Conservation (phyloP, 1,284 basidiomycete genomes). For the Mixia osmundae region DNA sequence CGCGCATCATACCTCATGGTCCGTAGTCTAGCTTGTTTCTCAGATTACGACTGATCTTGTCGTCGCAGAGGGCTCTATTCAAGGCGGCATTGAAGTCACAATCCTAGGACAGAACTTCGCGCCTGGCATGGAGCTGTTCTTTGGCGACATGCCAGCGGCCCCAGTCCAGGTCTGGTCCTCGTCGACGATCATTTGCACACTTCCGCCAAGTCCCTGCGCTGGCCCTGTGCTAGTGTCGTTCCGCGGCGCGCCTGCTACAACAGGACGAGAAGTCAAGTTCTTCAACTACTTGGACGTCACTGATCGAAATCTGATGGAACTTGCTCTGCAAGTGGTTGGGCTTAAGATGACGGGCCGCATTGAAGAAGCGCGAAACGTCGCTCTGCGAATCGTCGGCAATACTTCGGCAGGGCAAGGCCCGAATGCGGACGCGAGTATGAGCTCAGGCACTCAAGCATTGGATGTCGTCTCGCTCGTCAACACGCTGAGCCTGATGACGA, state of each 20-base stretch:
- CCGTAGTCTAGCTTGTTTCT: too few species aligned
- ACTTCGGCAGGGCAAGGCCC: too few species aligned
- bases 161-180: slow-evolving; percentile 79
- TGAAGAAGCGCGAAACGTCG: slow-evolving; percentile 74
- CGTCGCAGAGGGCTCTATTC: slow-evolving; percentile 7
- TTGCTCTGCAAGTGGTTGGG: slow-evolving; percentile 80
- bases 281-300: slow-evolving; percentile 82
- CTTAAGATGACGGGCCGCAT: slow-evolving; percentile 90
- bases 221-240: slow-evolving; percentile 81
- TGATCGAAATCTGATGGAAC: slow-evolving; percentile 77
- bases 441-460: too few species aligned
- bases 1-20: too few species aligned
- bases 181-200: slow-evolving; percentile 73
- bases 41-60: not conserved
- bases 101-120: slow-evolving; percentile 70
- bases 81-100: slow-evolving; percentile 82
- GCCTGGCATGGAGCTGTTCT: slow-evolving; percentile 40
- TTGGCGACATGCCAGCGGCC: slow-evolving; percentile 59
- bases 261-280: slow-evolving; percentile 26
- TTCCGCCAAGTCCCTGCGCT: slow-evolving; percentile 58
- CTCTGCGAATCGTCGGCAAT: slow-evolving; percentile 27
- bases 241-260: slow-evolving; percentile 36
- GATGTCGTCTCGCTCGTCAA: too few species aligned
- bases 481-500: not conserved
- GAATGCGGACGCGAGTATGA: too few species aligned